Percentiles rank a stretch among this genome's conserved stretches.
phyloP scores from a whole-genome alignment of 2,329 filamentous ascomycete genomes.

The Lasiodiplodia sp. region DNA sequence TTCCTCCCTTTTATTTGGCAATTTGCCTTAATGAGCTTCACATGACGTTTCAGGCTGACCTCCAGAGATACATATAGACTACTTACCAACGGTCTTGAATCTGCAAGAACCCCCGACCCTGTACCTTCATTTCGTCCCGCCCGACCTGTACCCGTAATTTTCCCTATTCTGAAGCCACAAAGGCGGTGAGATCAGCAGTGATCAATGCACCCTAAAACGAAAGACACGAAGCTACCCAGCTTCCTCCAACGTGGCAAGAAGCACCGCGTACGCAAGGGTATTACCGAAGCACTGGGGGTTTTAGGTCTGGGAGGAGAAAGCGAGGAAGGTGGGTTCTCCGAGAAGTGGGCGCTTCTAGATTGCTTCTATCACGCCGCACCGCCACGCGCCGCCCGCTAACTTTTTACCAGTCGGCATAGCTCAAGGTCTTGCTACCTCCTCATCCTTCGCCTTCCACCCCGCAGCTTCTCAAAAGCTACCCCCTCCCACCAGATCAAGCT shows the following conservation, averaged over 20 bases:
- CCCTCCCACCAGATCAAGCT: conserved; percentile 4
- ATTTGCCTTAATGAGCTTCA: conserved; percentile 23
- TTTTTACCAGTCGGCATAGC: conserved; percentile 12
- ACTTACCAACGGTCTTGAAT: conserved; percentile 1
- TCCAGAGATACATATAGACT: conserved; percentile 19
- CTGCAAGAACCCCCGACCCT: conserved; percentile 25
- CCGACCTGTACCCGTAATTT: conserved; percentile 26
- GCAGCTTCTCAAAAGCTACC: conserved; percentile 5
- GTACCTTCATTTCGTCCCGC: conserved; percentile 27
- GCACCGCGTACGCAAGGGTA: conserved; percentile 30
- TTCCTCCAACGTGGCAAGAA: conserved; percentile 28
- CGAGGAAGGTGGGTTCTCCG: conserved; percentile 28
- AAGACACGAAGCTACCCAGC: conserved; percentile 25
- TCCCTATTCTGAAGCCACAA: conserved; percentile 23
- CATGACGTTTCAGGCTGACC: conserved; percentile 29
- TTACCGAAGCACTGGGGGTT: conserved; percentile 29
- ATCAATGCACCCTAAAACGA: conserved; percentile 31
- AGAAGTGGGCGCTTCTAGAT: conserved; percentile 27
- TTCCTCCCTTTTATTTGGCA: conserved; percentile 29
- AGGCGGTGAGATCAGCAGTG: conserved; percentile 31
- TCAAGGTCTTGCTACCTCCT: conserved; percentile 9
- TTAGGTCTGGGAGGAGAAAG: conserved; percentile 29
- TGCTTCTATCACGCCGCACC: conserved; percentile 25
- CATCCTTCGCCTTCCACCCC: conserved; percentile 26
- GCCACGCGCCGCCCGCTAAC: conserved; percentile 27